Conservation (phyloP, 306 rosid species). For the Fragaria vesca region DNA sequence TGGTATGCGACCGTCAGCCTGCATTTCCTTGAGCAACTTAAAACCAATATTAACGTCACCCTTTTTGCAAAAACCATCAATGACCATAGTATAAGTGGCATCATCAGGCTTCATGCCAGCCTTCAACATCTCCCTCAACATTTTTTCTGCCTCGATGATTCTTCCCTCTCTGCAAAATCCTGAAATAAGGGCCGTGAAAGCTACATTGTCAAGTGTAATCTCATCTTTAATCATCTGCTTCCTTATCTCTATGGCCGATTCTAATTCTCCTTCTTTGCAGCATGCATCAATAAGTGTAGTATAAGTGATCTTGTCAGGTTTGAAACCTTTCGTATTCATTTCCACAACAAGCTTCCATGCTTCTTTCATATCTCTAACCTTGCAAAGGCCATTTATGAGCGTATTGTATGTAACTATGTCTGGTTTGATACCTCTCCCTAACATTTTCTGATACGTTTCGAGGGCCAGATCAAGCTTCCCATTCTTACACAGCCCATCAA, state of each 20-base stretch:
- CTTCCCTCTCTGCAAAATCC: slow-evolving; percentile 76
- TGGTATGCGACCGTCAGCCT: slow-evolving; percentile 52
- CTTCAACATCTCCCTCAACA: slow-evolving; percentile 66
- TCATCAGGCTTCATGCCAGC: slow-evolving; percentile 70
- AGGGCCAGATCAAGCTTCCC: slow-evolving; percentile 59
- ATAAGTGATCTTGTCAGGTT: slow-evolving; percentile 77
- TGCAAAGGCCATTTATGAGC: slow-evolving; percentile 78
- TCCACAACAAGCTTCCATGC: slow-evolving; percentile 58
- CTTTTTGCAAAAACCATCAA: slow-evolving; percentile 73
- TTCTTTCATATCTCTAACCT: slow-evolving; percentile 61
- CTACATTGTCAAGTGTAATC: slow-evolving; percentile 61
- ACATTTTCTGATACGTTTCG: slow-evolving; percentile 62
- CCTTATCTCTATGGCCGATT: slow-evolving; percentile 56
- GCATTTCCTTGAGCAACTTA: slow-evolving; percentile 79
- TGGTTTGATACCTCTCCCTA: slow-evolving; percentile 53
- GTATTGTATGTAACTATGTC: slow-evolving; percentile 72
- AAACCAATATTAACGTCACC: slow-evolving; percentile 72
- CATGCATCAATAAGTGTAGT: slow-evolving; percentile 81
- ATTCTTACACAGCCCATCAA: slow-evolving; percentile 69
- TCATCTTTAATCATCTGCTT: slow-evolving; percentile 55
- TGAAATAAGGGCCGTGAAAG: slow-evolving; percentile 70
- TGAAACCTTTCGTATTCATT: slow-evolving; percentile 53
- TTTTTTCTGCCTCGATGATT: slow-evolving; percentile 53
- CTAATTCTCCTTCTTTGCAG: slow-evolving; percentile 78
- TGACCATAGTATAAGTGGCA: slow-evolving; percentile 69